Evolutionary conservation across 1,284 basidiomycete genomes (phyloP), one percentile per base, ranked within the genome.

Genomic region (Rhodotorula sp.): DNA sequence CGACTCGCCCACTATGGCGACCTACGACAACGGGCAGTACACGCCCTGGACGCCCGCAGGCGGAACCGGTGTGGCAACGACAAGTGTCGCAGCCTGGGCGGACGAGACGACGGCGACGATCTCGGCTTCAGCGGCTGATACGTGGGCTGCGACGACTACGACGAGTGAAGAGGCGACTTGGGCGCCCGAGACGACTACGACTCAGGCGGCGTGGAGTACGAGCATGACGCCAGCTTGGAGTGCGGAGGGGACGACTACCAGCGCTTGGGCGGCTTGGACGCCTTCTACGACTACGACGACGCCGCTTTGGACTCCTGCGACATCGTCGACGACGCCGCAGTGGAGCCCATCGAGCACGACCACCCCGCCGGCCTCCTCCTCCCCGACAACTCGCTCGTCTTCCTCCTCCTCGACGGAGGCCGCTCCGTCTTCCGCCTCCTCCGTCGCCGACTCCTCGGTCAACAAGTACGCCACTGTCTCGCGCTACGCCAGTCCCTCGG

Each of bases 21-120:
- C 60, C 10, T 73, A 70, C 60, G 58, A 73, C 55, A 59, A 66
- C 48, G 71, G 71, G 2, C 59, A 65, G 57, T 73, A 68, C 55
- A 71, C 70, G 0, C 67, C 67, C 0, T 66, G 65, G 62, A 59
- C 53, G 9, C 59, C 60, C 13, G 60, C 55, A 0, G 67, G 31
- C 22, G 26, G 56, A 34, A 46, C 26, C n/a, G 31, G 6, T 8
- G 48, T 37, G 1, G 47, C 34, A 5, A 52, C 56, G 4, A 37
- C 59, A n/a, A 37, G n/a, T 44, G 40, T 13, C 8, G 40, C 40
- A 44, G 40, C 40, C 10, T 44, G 40, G 40, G 40, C 40, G 15
- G 51, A 28, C 51, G 50, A 24, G 16, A 20, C 59, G 15, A n/a
- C 59, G 10, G 34, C 34, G 13, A 22, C 46, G 8, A 40, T 31